Conservation (phyloP, 495 filamentous ascomycete species). For the Penicillium steckii region DNA sequence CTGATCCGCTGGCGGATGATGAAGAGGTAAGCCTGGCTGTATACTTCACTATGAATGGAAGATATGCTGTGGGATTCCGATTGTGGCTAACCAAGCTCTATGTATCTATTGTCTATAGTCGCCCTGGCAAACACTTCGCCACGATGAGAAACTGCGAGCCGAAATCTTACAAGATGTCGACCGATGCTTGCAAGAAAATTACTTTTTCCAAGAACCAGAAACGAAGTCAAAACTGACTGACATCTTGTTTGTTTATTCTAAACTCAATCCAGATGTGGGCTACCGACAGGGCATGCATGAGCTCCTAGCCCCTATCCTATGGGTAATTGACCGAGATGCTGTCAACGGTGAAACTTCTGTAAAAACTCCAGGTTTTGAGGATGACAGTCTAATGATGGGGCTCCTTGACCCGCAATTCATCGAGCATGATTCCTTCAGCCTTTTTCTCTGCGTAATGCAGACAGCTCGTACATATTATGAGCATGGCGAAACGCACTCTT, state of each 20-base stretch:
- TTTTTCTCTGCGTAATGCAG: constrained; percentile 87
- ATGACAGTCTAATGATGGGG: constrained; percentile 55
- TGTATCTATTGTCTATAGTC: constrained; percentile 56
- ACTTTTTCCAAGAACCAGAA: constrained; percentile 77
- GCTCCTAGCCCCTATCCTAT: constrained; percentile 84
- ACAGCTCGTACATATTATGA: constrained; percentile 87
- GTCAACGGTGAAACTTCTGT: constrained; percentile 41
- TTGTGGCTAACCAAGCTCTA: background rate
- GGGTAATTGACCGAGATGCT: constrained; percentile 83
- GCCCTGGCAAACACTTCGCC: constrained; percentile 81
- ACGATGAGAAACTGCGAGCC: constrained; percentile 77
- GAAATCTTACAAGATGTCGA: constrained; percentile 98
- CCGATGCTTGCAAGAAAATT: constrained; percentile 86
- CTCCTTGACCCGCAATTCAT: constrained; percentile 69
- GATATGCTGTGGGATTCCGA: too few species aligned
- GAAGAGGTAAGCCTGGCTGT: constrained; percentile 58
- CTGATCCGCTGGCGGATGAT: constrained; percentile 87
- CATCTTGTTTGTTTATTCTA: constrained; percentile 90
- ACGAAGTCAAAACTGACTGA: constrained; percentile 84
- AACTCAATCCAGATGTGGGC: constrained; percentile 81
- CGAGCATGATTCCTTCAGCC: constrained; percentile 86
- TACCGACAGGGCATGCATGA: constrained; percentile 99
- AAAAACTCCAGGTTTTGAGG: constrained; percentile 17
- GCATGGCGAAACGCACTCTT: constrained; percentile 41
- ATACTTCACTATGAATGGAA: too few species aligned